Evolutionary conservation across 768 basidiomycete genomes (phyloP).

Genomic region (Tricholoma matsutake): DNA sequence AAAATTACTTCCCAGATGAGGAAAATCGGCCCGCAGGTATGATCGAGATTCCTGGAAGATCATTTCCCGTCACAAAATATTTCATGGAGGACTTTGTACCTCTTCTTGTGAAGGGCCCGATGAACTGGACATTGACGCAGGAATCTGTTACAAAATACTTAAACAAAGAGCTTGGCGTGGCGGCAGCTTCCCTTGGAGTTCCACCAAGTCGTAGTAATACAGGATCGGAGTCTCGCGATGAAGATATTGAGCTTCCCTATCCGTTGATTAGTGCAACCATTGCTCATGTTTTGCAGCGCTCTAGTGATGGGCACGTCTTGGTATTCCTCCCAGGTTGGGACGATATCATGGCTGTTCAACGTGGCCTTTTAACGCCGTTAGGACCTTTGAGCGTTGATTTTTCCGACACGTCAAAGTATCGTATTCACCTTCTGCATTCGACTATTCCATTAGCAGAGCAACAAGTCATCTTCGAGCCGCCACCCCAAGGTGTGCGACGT

Average conservation of each 20-base stretch:
- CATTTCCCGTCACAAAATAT: slow-evolving; percentile 80
- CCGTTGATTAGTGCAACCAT: slow-evolving; percentile 80
- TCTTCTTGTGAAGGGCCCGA: slow-evolving; percentile 39
- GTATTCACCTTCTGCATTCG: slow-evolving; percentile 84
- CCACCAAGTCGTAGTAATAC: slow-evolving; percentile 11
- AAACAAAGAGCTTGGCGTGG: slow-evolving; percentile 55
- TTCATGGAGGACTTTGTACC: slow-evolving; percentile 79
- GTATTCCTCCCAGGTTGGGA: slow-evolving; percentile 95
- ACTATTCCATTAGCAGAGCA: slow-evolving; percentile 87
- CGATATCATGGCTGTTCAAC: slow-evolving; percentile 75
- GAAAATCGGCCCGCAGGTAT: slow-evolving; percentile 59
- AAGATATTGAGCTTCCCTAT: slow-evolving; percentile 74
- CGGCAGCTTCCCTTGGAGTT: slow-evolving; percentile 23
- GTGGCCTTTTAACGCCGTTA: slow-evolving; percentile 48
- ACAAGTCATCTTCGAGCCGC: slow-evolving; percentile 84
- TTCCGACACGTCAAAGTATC: slow-evolving; percentile 51
- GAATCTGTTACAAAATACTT: slow-evolving; percentile 72
- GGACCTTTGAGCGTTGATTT: slow-evolving; percentile 61
- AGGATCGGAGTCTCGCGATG: slow-evolving; percentile 24
- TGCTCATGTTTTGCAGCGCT: slow-evolving; percentile 67
- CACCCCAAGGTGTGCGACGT: slow-evolving; percentile 71
- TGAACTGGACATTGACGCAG: slow-evolving; percentile 67
- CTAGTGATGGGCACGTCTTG: slow-evolving; percentile 82
- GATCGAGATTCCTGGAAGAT: slow-evolving; percentile 85
- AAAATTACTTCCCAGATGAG: slow-evolving; percentile 76